Conservation (phyloP, 176 grass and related monocot genomes). For the Juncus inflexus region DNA sequence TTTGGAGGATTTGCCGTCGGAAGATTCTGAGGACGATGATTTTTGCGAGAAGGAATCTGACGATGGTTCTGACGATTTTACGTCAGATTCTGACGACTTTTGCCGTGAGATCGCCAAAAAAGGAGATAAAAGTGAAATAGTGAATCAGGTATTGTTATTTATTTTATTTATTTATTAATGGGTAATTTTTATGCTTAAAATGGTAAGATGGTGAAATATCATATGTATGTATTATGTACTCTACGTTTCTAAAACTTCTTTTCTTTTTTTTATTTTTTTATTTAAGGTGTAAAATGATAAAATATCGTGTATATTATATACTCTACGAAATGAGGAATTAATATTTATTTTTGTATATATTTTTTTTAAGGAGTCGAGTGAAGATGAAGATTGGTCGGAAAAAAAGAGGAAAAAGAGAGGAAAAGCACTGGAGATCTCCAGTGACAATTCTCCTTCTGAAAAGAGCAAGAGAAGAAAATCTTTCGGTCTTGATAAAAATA, state of each 20-base stretch:
- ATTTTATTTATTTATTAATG: neutral
- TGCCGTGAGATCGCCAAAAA: conserved; percentile 75
- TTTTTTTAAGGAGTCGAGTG: conserved; percentile 36
- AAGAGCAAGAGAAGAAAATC: neutral
- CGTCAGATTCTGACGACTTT: conserved; percentile 91
- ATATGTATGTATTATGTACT: neutral
- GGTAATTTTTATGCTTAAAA: conserved; percentile 18
- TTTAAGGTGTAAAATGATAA: conserved; percentile 73
- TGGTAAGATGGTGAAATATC: neutral
- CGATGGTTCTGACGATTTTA: conserved; percentile 71
- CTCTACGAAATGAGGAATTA: too few species aligned
- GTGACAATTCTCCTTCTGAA: conserved; percentile 7
- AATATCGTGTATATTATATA: conserved; percentile 2
- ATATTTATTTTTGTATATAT: too few species aligned
- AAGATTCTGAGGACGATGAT: conserved; percentile 97
- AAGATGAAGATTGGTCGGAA: conserved; percentile 83
- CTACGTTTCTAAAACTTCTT: conserved; percentile 10
- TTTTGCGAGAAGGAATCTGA: conserved; percentile 47
- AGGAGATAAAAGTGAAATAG: conserved; percentile 27
- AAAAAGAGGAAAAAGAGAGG: conserved; percentile 39
- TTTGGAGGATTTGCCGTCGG: conserved; percentile 58
- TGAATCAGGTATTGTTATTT: conserved; percentile 69
- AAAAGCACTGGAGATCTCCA: conserved; percentile 2
- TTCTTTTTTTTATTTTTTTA: conserved; percentile 28
- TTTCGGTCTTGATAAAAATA: conserved; percentile 11